Conservation (phyloP, 441 rosid species). For the Rhodomyrtus psidioides region DNA sequence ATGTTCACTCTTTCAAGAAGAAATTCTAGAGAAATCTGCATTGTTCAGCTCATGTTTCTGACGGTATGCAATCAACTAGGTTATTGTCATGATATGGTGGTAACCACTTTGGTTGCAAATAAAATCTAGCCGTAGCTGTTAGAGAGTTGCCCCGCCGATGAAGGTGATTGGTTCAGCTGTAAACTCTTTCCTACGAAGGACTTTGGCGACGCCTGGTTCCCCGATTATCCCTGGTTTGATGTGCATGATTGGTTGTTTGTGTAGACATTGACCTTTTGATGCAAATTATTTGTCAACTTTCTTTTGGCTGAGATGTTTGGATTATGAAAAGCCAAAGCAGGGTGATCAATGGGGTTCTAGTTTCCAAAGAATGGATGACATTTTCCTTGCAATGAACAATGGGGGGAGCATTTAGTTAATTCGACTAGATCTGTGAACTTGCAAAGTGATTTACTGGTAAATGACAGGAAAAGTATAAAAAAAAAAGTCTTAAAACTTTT, state of each 20-base stretch:
- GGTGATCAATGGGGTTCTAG: neutral
- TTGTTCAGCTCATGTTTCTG: neutral
- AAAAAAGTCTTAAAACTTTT: too few species aligned
- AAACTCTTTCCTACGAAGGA: neutral
- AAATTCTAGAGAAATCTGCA: neutral
- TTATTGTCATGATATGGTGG: neutral
- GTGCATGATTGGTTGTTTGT: neutral
- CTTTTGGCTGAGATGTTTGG: neutral
- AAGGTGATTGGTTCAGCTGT: neutral
- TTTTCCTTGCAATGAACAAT: neutral
- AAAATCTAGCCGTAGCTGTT: neutral
- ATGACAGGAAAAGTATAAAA: too few species aligned
- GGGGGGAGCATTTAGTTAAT: neutral
- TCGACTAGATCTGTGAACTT: neutral
- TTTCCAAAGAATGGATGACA: neutral
- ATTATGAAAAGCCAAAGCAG: neutral
- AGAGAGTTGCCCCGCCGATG: neutral
- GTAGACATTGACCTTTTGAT: neutral
- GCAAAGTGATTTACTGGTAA: neutral
- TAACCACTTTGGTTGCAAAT: neutral
- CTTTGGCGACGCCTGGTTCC: neutral
- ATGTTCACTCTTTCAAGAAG: neutral
- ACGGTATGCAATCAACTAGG: neutral
- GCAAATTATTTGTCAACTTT: neutral
- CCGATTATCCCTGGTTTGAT: neutral